Conservation (phyloP, 2,329 filamentous ascomycete species). For the Rutstroemia sp. region DNA sequence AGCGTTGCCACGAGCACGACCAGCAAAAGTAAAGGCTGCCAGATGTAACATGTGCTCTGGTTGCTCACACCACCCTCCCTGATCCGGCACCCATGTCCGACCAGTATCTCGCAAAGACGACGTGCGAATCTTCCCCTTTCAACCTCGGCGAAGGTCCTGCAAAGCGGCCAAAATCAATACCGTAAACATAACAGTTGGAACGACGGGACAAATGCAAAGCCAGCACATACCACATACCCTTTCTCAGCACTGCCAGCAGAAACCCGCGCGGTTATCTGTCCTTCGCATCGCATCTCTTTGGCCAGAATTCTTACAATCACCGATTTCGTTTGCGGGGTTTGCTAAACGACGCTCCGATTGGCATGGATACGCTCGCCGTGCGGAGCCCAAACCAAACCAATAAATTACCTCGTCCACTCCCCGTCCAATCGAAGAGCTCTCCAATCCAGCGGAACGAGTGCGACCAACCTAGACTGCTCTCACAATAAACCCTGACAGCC, state of each 20-base stretch:
- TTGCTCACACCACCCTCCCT: neutral
- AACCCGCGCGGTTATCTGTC: slow-evolving; percentile 2
- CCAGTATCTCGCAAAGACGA: neutral
- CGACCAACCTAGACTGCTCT: neutral
- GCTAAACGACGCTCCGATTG: neutral
- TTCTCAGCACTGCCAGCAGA: neutral
- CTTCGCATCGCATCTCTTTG: neutral
- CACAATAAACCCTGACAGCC: neutral
- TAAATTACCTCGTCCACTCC: neutral
- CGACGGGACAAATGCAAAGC: neutral
- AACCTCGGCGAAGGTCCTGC: neutral
- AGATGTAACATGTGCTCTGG: slow-evolving; percentile 2
- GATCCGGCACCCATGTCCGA: neutral
- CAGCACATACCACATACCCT: neutral
- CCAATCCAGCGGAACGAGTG: neutral
- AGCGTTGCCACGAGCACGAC: slow-evolving; percentile 8
- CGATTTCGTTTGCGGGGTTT: neutral
- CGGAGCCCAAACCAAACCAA: neutral
- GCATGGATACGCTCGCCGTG: neutral
- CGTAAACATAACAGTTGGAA: slow-evolving; percentile 1
- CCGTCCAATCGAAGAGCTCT: slow-evolving; percentile 1
- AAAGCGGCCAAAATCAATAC: neutral
- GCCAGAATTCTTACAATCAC: neutral
- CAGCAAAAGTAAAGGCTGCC: neutral
- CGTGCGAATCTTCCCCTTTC: no score